These are phyloP conservation scores for Viola pubescens DNA, from an alignment of 441 rosid species.

Conservation along the genomic window DNA sequence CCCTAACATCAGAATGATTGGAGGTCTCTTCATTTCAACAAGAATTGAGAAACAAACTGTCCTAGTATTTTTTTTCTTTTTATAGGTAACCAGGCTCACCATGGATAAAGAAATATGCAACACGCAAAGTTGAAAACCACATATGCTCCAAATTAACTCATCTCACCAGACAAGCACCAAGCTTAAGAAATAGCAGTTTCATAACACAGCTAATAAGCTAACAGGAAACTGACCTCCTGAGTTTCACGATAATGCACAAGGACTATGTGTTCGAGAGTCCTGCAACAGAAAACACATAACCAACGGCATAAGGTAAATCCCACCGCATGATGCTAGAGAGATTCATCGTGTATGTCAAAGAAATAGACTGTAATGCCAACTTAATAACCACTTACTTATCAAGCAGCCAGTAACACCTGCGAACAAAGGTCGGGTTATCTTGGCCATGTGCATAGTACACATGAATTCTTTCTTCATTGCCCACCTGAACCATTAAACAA, in stretches of 20 bases:
- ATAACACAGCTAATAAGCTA: constrained; percentile 10
- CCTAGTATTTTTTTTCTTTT: no score
- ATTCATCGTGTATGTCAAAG: constrained; percentile 4
- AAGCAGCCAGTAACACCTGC: constrained; percentile 97
- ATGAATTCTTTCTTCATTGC: constrained; percentile 94
- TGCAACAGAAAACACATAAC: constrained; percentile 28
- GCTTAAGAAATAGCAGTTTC: constrained; percentile 8
- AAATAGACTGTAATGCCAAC: background rate
- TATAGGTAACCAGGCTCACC: background rate
- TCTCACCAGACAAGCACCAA: constrained; percentile 2
- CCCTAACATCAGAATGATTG: no score
- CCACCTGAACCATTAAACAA: constrained; percentile 43
- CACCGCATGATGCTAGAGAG: background rate
- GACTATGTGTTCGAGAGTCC: constrained; percentile 87
- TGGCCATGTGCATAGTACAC: constrained; percentile 98
- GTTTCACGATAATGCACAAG: constrained; percentile 99
- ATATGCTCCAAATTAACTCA: background rate
- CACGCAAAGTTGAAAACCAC: constrained; percentile 1
- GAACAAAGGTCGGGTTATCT: constrained; percentile 79
- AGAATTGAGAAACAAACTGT: no score
- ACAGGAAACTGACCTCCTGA: constrained; percentile 65
- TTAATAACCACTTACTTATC: constrained; percentile 66
- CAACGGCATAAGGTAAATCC: constrained; percentile 6
- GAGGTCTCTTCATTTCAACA: no score
- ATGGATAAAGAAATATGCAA: background rate